phyloP scores from a whole-genome alignment of 495 filamentous ascomycete genomes.

The Diplogelasinospora grovesii region DNA sequence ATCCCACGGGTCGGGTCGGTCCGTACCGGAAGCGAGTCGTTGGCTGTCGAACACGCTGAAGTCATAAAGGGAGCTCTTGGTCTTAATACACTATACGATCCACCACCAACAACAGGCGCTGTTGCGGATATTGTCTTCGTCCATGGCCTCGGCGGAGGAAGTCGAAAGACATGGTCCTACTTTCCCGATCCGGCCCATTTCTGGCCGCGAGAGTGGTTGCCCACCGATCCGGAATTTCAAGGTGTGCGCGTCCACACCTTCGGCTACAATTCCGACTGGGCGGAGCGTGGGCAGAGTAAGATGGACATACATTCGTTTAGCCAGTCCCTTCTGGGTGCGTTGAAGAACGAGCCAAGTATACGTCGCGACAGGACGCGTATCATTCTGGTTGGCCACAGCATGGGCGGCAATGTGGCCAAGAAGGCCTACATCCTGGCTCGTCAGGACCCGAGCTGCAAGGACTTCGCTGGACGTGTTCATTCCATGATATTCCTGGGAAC shows the following conservation, averaged over 20 bases:
- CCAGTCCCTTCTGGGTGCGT: constrained; percentile 27
- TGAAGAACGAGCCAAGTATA: constrained; percentile 29
- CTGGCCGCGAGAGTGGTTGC: constrained; percentile 31
- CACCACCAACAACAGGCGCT: constrained; percentile 11
- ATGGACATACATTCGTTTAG: constrained; percentile 24
- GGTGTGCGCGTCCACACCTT: constrained; percentile 24
- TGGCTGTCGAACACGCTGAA: too few species aligned
- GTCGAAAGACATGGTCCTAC: constrained; percentile 20
- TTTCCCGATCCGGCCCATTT: constrained; percentile 10
- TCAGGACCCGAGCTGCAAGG: constrained; percentile 18
- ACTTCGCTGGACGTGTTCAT: constrained; percentile 29
- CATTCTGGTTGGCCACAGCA: constrained; percentile 45
- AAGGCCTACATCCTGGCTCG: constrained; percentile 29
- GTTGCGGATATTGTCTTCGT: constrained; percentile 35
- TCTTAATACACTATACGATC: constrained; percentile 29
- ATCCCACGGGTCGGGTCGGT: too few species aligned
- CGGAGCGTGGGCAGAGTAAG: constrained; percentile 5
- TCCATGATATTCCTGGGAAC: constrained; percentile 47
- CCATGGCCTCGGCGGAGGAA: constrained; percentile 25
- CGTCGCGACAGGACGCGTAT: constrained; percentile 26
- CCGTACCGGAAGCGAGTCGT: too few species aligned
- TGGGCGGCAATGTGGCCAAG: constrained; percentile 51
- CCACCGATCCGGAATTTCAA: constrained; percentile 17
- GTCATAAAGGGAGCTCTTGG: constrained; percentile 28
- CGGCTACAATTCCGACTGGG: constrained; percentile 26